Conservation (phyloP, 331 rosid species). For the Malus hybrid region DNA sequence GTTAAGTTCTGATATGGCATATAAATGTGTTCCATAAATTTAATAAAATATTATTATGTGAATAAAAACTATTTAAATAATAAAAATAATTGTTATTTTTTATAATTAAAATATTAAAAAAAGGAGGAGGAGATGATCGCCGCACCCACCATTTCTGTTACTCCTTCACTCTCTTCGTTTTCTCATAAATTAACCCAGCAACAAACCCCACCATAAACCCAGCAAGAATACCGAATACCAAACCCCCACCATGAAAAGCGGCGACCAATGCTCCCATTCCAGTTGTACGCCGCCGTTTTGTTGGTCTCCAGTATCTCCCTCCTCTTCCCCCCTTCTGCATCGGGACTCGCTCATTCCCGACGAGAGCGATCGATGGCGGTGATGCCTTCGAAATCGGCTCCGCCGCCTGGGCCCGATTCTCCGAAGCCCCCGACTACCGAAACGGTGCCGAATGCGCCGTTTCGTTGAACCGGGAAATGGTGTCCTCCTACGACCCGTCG, state of each 20-base stretch:
- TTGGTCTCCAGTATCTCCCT: slow-evolving; percentile 16
- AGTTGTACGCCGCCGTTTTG: slow-evolving; percentile 28
- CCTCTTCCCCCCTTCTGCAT: slow-evolving; percentile 35
- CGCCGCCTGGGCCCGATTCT: slow-evolving; percentile 18
- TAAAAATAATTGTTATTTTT: no score
- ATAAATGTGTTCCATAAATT: no score
- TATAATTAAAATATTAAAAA: no score
- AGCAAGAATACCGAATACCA: not conserved
- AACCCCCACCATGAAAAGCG: not conserved
- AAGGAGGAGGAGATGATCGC: no score
- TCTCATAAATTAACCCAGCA: not conserved
- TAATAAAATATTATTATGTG: no score
- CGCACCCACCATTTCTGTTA: not conserved
- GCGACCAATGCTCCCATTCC: slow-evolving; percentile 18
- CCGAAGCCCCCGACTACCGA: slow-evolving; percentile 84
- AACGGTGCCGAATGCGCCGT: slow-evolving; percentile 65
- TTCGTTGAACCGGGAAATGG: slow-evolving; percentile 3
- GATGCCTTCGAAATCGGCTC: not conserved
- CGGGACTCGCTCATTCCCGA: slow-evolving; percentile 61
- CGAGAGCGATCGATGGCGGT: not conserved
- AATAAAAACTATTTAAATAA: no score
- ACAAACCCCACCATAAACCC: no score
- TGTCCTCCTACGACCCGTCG: slow-evolving; percentile 54
- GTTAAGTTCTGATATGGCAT: no score
- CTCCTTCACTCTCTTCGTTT: not conserved